Conservation (phyloP, 179 eudicot species). For the Carnegiea gigantea region DNA sequence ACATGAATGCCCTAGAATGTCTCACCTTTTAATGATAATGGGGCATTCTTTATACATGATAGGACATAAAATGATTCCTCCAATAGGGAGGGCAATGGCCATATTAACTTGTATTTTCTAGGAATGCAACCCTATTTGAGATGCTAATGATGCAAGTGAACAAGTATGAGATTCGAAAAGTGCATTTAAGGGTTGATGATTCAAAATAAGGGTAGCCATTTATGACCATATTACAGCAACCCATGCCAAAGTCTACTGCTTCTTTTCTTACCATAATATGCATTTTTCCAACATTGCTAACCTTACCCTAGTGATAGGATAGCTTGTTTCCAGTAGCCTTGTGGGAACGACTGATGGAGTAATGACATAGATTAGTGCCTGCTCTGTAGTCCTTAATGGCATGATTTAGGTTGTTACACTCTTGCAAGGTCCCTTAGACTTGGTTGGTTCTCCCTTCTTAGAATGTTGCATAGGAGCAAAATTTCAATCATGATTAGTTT, state of each 20-base stretch:
- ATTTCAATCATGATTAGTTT: neutral
- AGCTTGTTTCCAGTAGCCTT: neutral
- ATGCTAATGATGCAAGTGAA: neutral
- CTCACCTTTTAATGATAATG: neutral
- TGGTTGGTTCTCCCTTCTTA: neutral
- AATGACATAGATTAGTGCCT: neutral
- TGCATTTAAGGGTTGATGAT: too few species aligned
- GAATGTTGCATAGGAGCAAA: neutral
- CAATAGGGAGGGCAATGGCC: neutral
- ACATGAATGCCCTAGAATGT: neutral
- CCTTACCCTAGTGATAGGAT: neutral
- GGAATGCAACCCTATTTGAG: neutral
- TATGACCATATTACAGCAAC: neutral
- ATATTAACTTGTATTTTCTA: neutral
- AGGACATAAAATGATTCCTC: neutral
- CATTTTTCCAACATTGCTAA: neutral
- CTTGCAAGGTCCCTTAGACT: neutral
- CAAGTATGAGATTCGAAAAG: neutral
- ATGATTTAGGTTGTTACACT: neutral
- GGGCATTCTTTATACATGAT: neutral
- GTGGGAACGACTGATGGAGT: too few species aligned
- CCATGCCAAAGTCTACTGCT: neutral
- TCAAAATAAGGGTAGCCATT: neutral
- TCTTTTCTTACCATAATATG: neutral
- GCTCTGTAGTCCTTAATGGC: neutral